phyloP scores from a whole-genome alignment of 225 moss, liverwort and hornwort genomes.

The Pleurozium schreberi region DNA sequence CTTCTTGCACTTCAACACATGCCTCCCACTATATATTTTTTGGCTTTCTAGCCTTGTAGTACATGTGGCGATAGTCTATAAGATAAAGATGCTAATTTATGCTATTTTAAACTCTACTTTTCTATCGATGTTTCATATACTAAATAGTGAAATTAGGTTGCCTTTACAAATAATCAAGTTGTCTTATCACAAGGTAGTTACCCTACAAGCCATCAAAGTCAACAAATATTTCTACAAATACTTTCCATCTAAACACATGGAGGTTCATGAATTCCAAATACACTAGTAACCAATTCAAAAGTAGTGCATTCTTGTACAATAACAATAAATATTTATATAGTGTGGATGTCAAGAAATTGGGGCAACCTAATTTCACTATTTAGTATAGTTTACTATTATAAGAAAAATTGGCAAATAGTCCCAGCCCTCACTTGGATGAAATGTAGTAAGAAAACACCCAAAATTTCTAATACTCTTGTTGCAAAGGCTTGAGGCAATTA shows the following conservation, averaged over 20 bases:
- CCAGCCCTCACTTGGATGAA: accelerated
- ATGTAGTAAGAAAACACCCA: background rate
- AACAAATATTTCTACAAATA: no score
- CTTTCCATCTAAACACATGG: no score
- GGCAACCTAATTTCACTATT: no score
- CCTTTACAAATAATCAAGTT: no score
- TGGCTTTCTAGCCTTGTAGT: background rate
- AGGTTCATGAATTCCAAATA: no score
- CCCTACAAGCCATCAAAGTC: no score
- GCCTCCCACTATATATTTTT: background rate
- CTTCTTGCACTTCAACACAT: background rate
- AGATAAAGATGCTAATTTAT: background rate
- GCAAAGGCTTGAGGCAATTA: background rate
- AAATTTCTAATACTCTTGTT: background rate
- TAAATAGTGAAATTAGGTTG: no score
- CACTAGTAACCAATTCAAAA: no score
- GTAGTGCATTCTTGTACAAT: no score
- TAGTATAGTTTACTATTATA: background rate
- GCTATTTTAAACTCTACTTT: background rate
- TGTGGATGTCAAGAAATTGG: no score
- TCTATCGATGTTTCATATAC: background rate
- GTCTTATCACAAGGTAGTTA: no score
- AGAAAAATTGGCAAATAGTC: background rate
- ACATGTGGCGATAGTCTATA: background rate
- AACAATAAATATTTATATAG: no score